Percentiles rank a stretch among this genome's conserved stretches.
Conservation (phyloP, 257 asterid genomes). For the Solanum peruvianum region DNA sequence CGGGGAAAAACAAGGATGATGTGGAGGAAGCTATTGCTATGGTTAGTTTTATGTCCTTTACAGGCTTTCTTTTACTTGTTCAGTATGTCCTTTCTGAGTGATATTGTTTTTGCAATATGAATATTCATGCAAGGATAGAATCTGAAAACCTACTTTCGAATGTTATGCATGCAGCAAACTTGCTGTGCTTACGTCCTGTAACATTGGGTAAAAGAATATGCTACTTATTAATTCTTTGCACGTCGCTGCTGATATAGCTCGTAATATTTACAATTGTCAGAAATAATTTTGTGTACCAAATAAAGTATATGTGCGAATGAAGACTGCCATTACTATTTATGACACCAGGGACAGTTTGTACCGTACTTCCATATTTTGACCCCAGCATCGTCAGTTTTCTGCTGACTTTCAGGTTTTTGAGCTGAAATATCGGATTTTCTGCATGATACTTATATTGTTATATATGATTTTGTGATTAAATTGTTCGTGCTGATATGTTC, state of each 20-base stretch:
- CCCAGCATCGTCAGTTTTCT: not conserved
- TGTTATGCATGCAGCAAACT: not conserved
- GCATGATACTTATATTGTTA: not conserved
- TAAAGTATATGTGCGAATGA: not conserved
- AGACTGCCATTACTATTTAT: not conserved
- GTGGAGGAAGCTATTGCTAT: constrained; percentile 86
- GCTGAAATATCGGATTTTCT: not conserved
- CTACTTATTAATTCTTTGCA: not conserved
- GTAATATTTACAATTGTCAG: not conserved
- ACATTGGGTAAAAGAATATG: not conserved
- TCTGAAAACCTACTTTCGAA: not conserved
- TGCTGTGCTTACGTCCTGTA: not conserved
- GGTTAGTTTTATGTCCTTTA: constrained; percentile 34
- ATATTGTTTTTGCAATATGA: not conserved
- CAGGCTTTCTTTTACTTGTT: not conserved
- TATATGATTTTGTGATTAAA: not conserved
- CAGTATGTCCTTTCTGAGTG: not conserved
- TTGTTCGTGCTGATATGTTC: not conserved
- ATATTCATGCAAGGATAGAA: not conserved
- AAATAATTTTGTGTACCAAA: not conserved
- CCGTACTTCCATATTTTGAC: not conserved
- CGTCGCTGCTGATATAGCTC: not conserved
- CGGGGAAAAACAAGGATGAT: constrained; percentile 81
- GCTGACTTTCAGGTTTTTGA: not conserved
- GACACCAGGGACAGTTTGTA: not conserved